Conservation (phyloP, 106 monocot species). For the Iris macrosiphon region DNA sequence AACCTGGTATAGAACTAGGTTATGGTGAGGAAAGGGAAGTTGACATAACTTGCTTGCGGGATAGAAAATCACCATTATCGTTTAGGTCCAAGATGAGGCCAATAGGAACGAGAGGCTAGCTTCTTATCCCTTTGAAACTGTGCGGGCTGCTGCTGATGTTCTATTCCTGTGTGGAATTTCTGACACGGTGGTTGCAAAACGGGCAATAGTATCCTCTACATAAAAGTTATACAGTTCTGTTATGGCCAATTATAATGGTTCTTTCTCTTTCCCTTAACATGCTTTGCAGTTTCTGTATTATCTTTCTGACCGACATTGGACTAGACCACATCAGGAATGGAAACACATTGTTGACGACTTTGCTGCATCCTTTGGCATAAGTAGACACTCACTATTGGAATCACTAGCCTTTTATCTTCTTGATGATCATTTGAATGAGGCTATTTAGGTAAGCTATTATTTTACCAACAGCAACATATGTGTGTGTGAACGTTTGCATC, state of each 20-base stretch:
- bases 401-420: constrained; percentile 81
- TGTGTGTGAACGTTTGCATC: too few relatives aligned
- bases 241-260: not conserved
- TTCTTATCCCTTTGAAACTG: constrained; percentile 63
- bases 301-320: constrained; percentile 90
- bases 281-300: constrained; percentile 82
- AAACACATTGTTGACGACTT: constrained; percentile 81
- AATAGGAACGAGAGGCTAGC: constrained; percentile 10
- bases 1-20: constrained; percentile 49
- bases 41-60: constrained; percentile 42
- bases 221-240: not conserved
- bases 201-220: constrained; percentile 85
- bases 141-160: constrained; percentile 67
- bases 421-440: constrained; percentile 69
- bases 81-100: constrained; percentile 27
- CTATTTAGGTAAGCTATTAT: constrained; percentile 91
- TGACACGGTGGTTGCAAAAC: constrained; percentile 88
- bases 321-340: constrained; percentile 65
- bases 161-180: constrained; percentile 82
- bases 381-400: constrained; percentile 40
- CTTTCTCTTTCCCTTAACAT: constrained; percentile 38
- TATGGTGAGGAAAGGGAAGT: constrained; percentile 10
- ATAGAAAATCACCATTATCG: constrained; percentile 18
- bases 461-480: too few relatives aligned
- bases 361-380: constrained; percentile 65